Conservation (phyloP, 2,329 filamentous ascomycete species). For the Trichophyton rubrum region DNA sequence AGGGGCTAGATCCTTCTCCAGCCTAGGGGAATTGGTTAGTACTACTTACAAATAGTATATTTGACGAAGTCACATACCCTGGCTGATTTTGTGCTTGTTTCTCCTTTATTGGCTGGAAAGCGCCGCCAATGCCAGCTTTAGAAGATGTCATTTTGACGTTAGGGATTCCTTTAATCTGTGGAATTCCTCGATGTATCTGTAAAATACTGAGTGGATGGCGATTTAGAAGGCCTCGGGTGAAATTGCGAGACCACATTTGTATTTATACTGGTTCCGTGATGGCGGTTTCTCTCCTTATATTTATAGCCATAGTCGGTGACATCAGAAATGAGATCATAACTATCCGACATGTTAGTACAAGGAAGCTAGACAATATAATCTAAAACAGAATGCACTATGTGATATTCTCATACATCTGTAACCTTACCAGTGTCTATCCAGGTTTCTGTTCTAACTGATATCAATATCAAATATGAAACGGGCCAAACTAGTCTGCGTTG, state of each 20-base stretch:
- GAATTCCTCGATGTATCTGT: background rate
- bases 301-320: background rate
- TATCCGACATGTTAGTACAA: background rate
- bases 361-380: background rate
- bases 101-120: conserved; percentile 9
- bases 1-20: conserved; percentile 18
- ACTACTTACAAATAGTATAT: background rate
- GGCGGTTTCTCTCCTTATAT: background rate
- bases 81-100: conserved; percentile 10
- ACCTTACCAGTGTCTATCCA: no score
- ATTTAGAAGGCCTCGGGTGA: background rate
- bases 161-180: background rate
- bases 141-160: conserved; percentile 11
- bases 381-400: no score
- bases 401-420: no score
- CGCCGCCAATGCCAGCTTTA: conserved; percentile 8
- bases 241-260: background rate
- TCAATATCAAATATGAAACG: background rate
- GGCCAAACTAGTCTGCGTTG: background rate
- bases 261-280: no score
- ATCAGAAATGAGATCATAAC: background rate
- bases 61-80: conserved; percentile 2
- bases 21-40: background rate
- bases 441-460: background rate
- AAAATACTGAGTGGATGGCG: background rate